Conservation (phyloP, 169 alveolate species). For the Sarcocystis neurona region DNA sequence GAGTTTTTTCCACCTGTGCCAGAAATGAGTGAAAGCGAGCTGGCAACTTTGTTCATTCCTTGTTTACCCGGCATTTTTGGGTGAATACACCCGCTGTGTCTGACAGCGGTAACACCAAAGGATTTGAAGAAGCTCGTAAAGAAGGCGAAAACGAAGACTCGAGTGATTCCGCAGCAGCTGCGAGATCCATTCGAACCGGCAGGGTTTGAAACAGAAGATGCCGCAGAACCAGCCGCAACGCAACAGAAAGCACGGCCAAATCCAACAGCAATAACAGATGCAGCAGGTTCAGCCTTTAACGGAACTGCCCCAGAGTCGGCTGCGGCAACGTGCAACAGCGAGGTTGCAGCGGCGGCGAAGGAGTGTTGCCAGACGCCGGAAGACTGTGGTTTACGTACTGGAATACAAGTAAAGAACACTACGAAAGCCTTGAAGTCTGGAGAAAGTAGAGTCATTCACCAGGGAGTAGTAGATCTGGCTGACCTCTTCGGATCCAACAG, state of each 20-base stretch:
- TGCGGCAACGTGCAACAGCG: no score
- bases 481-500: slow-evolving; percentile 12
- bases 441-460: slow-evolving; percentile 1
- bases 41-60: no score
- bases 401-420: not conserved
- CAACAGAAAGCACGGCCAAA: not conserved
- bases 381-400: not conserved
- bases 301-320: not conserved
- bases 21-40: no score
- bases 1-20: no score
- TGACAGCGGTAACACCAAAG: slow-evolving; percentile 13
- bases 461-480: slow-evolving; percentile 11
- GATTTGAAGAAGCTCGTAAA: slow-evolving; percentile 20
- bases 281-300: not conserved
- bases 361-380: not conserved
- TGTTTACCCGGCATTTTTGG: no score
- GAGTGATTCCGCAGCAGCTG: not conserved
- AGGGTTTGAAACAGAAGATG: no score
- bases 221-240: not conserved
- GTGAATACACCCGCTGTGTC: no score
- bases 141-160: slow-evolving; percentile 14
- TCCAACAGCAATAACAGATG: not conserved
- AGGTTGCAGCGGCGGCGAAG: not conserved
- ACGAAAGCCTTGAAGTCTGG: not conserved
- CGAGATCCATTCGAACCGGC: not conserved